A percentile compares a stretch with the other conserved stretches of the same genome.
Conservation (phyloP, 306 rosid species). For the Pterocarpus santalinus region DNA sequence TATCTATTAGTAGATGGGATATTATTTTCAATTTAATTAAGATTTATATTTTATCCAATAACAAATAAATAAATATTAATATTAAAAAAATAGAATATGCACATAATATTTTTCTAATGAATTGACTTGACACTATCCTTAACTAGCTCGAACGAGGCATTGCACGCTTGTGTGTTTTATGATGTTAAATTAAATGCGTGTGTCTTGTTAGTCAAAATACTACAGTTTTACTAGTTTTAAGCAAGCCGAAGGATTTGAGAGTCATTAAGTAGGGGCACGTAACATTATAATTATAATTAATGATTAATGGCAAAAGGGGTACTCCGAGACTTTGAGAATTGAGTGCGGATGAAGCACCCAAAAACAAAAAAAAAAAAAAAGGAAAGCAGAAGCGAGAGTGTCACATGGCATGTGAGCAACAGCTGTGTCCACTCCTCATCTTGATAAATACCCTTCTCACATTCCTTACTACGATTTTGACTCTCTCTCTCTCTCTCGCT, state of each 20-base stretch:
- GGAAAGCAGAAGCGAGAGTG: constrained; percentile 12
- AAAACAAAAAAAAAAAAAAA: too few species aligned
- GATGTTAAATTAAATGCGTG: not conserved
- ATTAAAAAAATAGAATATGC: too few species aligned
- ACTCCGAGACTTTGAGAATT: too few species aligned
- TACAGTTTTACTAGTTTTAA: not conserved
- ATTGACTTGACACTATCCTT: not conserved
- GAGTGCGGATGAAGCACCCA: too few species aligned
- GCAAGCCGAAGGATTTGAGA: not conserved
- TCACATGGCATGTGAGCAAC: constrained; percentile 91
- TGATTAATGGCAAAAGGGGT: not conserved
- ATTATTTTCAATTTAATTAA: too few species aligned
- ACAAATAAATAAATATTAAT: too few species aligned
- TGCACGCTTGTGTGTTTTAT: not conserved
- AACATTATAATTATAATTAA: not conserved
- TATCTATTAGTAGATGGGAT: too few species aligned
- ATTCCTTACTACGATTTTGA: constrained; percentile 68
- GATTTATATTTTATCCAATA: too few species aligned
- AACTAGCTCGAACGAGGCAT: not conserved
- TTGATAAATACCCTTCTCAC: constrained; percentile 90
- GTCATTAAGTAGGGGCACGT: not conserved
- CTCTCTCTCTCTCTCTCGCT: constrained; percentile 48
- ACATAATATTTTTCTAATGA: too few species aligned
- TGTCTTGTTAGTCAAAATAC: not conserved
- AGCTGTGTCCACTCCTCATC: constrained; percentile 67